Percentiles rank a stretch among this genome's conserved stretches.
These are phyloP conservation scores for Cyclanthera cordifolia DNA, from an alignment of 306 rosid genomes.

Conservation along the genomic window DNA sequence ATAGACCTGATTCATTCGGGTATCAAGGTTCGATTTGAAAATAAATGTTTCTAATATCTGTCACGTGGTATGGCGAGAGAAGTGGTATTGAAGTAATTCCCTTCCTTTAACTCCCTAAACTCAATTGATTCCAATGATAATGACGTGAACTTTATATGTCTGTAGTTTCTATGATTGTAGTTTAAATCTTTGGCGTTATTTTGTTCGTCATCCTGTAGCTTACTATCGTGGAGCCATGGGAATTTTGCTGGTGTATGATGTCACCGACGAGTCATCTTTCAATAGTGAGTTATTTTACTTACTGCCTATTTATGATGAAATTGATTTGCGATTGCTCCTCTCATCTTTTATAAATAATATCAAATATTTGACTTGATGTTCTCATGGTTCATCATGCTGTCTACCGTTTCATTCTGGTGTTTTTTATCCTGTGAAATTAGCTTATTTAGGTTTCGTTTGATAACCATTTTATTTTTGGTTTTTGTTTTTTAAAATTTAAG, in stretches of 20 bases:
- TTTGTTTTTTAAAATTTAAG: no score
- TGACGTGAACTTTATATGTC: background rate
- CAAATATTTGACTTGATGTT: background rate
- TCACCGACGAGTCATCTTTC: slow-evolving; percentile 75
- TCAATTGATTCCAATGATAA: background rate
- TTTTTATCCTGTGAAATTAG: slow-evolving; percentile 3
- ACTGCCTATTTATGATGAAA: slow-evolving; percentile 10
- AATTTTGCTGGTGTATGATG: slow-evolving; percentile 74
- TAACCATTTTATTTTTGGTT: no score
- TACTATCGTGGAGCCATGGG: slow-evolving; percentile 92
- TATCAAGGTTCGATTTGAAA: background rate
- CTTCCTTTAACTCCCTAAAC: no score
- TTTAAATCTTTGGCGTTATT: background rate
- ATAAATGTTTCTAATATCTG: background rate
- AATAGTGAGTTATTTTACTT: slow-evolving; percentile 38
- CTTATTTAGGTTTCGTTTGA: no score
- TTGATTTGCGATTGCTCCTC: background rate
- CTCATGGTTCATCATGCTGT: background rate
- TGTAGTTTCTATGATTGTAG: background rate
- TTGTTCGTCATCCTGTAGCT: slow-evolving; percentile 36
- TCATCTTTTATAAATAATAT: background rate
- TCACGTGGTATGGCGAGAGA: background rate
- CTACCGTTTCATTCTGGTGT: background rate
- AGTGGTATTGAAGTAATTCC: background rate
- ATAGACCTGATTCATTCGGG: background rate